phyloP scores from a whole-genome alignment of 345 rosid species.

The Turritis glabra region DNA sequence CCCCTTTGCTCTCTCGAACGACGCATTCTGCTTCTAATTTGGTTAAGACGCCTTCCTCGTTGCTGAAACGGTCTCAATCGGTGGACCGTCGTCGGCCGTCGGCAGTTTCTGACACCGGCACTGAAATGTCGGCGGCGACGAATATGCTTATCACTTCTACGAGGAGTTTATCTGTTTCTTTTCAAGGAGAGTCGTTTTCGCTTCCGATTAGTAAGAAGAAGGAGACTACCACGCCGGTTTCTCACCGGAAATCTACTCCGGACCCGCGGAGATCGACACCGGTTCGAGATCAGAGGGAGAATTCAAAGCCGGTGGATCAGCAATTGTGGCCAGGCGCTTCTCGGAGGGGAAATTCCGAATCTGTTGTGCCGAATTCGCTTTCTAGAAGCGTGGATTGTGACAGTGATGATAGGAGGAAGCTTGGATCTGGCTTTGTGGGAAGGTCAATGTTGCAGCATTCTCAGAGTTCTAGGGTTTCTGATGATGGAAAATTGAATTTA shows the following conservation, averaged over 20 bases:
- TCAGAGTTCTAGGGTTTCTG: slow-evolving; percentile 53
- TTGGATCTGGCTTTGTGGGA: slow-evolving; percentile 68
- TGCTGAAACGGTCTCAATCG: slow-evolving; percentile 78
- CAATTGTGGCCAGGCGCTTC: slow-evolving; percentile 80
- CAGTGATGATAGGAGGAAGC: slow-evolving; percentile 39
- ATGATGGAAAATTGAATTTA: slow-evolving; percentile 56
- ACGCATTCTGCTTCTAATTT: slow-evolving; percentile 45
- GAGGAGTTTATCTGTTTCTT: slow-evolving; percentile 84
- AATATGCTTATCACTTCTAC: slow-evolving; percentile 87
- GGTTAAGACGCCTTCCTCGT: slow-evolving; percentile 39
- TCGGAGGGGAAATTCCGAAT: slow-evolving; percentile 49
- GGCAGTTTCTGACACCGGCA: slow-evolving; percentile 40
- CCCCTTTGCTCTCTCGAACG: slow-evolving; percentile 63
- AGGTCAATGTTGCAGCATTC: slow-evolving; percentile 58
- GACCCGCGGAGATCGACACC: slow-evolving; percentile 61
- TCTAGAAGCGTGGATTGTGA: slow-evolving; percentile 61
- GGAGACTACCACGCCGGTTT: slow-evolving; percentile 45
- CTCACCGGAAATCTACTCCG: slow-evolving; percentile 57
- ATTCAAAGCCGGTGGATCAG: slow-evolving; percentile 54
- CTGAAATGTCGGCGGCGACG: slow-evolving; percentile 59
- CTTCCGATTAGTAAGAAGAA: slow-evolving; percentile 85
- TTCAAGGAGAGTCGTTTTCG: slow-evolving; percentile 89
- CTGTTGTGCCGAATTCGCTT: slow-evolving; percentile 40
- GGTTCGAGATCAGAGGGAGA: slow-evolving; percentile 68
- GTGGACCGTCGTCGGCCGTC: slow-evolving; percentile 67